phyloP scores from a whole-genome alignment of 2,329 filamentous ascomycete genomes.

The Coleophoma cylindrospora region DNA sequence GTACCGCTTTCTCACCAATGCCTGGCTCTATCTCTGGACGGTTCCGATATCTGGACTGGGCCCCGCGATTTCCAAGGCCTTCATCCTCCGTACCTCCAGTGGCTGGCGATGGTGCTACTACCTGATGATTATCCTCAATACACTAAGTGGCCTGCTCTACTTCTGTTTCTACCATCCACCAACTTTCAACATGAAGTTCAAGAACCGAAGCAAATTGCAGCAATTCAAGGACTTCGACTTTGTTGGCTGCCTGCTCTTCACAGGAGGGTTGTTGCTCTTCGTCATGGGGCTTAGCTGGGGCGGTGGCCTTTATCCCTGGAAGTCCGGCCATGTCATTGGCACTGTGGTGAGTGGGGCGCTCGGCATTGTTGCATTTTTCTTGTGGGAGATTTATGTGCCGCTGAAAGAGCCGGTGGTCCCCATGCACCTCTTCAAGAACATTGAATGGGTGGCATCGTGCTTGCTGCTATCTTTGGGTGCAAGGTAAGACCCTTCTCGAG shows the following conservation, averaged over 20 bases:
- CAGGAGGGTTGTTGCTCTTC: slow-evolving; percentile 24
- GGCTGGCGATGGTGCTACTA: slow-evolving; percentile 21
- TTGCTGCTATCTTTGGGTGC: slow-evolving; percentile 29
- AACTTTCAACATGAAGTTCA: slow-evolving; percentile 23
- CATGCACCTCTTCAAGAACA: slow-evolving; percentile 30
- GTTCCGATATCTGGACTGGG: slow-evolving; percentile 24
- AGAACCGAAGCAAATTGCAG: slow-evolving; percentile 10
- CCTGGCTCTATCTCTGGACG: slow-evolving; percentile 27
- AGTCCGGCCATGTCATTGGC: slow-evolving; percentile 23
- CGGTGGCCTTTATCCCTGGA: slow-evolving; percentile 27
- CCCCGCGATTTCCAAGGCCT: slow-evolving; percentile 17
- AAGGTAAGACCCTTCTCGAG: not conserved
- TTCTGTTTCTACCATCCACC: slow-evolving; percentile 29
- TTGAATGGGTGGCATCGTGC: slow-evolving; percentile 25
- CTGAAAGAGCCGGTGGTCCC: slow-evolving; percentile 31
- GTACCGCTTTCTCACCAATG: slow-evolving; percentile 26
- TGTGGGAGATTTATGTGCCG: slow-evolving; percentile 22
- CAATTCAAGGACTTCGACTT: slow-evolving; percentile 28
- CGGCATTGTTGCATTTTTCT: slow-evolving; percentile 18
- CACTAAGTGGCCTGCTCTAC: slow-evolving; percentile 20
- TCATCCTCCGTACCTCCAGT: not conserved
- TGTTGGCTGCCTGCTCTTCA: slow-evolving; percentile 24
- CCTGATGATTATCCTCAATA: slow-evolving; percentile 24
- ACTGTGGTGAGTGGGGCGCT: slow-evolving; percentile 24
- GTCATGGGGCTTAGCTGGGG: slow-evolving; percentile 29